Evolutionary conservation across 441 rosid species (phyloP).

Genomic region (Capsella rubella): DNA sequence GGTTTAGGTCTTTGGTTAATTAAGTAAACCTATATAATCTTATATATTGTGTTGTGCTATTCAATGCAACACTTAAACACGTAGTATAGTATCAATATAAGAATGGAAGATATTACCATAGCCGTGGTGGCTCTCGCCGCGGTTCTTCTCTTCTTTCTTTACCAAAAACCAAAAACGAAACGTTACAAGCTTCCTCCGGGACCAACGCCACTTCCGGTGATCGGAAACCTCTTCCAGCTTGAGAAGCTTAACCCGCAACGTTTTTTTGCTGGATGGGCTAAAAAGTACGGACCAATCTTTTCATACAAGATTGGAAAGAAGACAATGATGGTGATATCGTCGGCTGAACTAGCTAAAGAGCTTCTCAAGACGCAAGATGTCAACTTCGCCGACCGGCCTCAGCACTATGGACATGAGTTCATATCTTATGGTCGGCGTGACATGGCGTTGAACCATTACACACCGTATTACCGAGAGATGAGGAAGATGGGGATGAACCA

Average conservation of each 20-base stretch:
- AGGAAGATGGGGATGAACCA: conserved; percentile 55
- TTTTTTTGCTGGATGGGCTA: conserved; percentile 47
- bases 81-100: not conserved
- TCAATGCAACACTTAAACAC: not conserved
- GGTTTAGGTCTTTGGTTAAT: conserved; percentile 19
- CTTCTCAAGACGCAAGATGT: conserved; percentile 55
- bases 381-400: conserved; percentile 48
- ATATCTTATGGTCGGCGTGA: conserved; percentile 52
- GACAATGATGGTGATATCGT: conserved; percentile 52
- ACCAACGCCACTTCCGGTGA: conserved; percentile 52
- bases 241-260: conserved; percentile 37
- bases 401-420: conserved; percentile 35
- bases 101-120: conserved; percentile 40
- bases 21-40: conserved; percentile 13
- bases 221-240: conserved; percentile 63
- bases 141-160: conserved; percentile 35
- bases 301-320: conserved; percentile 49
- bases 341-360: conserved; percentile 54
- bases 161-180: conserved; percentile 12
- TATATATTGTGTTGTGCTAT: not conserved
- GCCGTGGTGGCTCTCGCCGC: conserved; percentile 29
- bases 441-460: conserved; percentile 50
- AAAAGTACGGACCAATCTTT: conserved; percentile 55
- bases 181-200: conserved; percentile 45
- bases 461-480: conserved; percentile 52